These are phyloP conservation scores for Colletotrichum plurivorum DNA, from an alignment of 2,329 filamentous ascomycete species.

Conservation along the genomic window DNA sequence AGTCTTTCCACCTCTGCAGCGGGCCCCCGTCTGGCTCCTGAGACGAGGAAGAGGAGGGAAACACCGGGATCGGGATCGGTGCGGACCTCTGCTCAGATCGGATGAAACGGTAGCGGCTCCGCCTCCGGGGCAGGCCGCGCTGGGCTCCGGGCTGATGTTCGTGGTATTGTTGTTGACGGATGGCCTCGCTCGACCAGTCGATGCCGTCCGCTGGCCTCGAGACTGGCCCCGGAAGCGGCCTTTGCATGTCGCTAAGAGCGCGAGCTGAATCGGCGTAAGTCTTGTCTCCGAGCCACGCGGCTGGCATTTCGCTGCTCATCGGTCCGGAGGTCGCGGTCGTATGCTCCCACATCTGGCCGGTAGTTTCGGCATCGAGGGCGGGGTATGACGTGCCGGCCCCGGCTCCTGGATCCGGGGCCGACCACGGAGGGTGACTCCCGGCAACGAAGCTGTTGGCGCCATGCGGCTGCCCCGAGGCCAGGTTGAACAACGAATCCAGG, in stretches of 20 bases:
- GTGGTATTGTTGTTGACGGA: background rate
- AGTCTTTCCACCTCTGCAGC: constrained; percentile 50
- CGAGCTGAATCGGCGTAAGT: background rate
- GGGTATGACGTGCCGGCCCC: constrained; percentile 1
- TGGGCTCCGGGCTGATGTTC: background rate
- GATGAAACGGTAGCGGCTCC: constrained; percentile 20
- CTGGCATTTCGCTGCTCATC: background rate
- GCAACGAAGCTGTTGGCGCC: constrained; percentile 1
- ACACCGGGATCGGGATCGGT: background rate
- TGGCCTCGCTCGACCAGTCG: background rate
- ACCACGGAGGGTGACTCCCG: background rate
- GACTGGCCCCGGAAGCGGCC: background rate
- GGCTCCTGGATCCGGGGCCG: background rate
- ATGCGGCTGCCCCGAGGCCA: constrained; percentile 1
- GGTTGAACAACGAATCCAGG: constrained; percentile 15
- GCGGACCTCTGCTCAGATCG: constrained; percentile 3
- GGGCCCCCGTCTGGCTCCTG: constrained; percentile 42
- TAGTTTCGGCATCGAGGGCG: background rate
- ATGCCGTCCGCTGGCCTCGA: constrained; percentile 7
- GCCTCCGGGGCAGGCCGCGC: constrained; percentile 2
- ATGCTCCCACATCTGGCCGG: background rate
- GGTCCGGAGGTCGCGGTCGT: background rate
- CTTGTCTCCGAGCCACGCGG: background rate
- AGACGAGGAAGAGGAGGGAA: background rate
- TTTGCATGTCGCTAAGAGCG: background rate